Conservation (phyloP, 2,329 filamentous ascomycete genomes). For the Stachybotrys elegans region DNA sequence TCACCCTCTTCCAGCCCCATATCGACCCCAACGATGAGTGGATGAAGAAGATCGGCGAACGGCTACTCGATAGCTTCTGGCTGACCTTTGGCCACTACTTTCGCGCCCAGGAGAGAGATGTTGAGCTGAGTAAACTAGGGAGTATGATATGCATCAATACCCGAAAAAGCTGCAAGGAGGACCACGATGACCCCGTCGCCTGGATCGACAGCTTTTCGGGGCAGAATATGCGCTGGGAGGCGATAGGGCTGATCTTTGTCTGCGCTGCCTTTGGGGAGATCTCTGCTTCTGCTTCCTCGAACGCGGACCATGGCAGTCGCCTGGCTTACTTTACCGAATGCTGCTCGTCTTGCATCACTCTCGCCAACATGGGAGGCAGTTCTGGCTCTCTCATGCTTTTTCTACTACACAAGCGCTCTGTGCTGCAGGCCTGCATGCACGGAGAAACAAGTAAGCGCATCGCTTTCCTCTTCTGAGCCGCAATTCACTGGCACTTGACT, state of each 20-base stretch:
- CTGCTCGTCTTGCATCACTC: neutral
- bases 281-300: neutral
- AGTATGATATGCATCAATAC: constrained; percentile 1
- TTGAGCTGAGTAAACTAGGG: neutral
- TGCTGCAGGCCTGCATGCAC: neutral
- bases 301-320: neutral
- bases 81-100: neutral
- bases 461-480: neutral
- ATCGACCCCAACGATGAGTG: neutral
- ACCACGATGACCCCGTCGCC: neutral
- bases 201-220: neutral
- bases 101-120: neutral
- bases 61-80: neutral
- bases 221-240: neutral
- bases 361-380: neutral
- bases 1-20: neutral
- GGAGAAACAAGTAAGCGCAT: neutral
- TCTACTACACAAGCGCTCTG: neutral
- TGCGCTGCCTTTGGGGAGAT: neutral
- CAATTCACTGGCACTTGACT: neutral
- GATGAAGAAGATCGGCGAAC: neutral
- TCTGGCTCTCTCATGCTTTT: neutral
- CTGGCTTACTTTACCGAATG: neutral
- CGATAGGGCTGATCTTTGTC: neutral
- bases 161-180: neutral